Percentiles rank a stretch among this genome's conserved stretches.
Evolutionary conservation across 306 rosid species (phyloP).

Genomic region (Carpinus viminea): DNA sequence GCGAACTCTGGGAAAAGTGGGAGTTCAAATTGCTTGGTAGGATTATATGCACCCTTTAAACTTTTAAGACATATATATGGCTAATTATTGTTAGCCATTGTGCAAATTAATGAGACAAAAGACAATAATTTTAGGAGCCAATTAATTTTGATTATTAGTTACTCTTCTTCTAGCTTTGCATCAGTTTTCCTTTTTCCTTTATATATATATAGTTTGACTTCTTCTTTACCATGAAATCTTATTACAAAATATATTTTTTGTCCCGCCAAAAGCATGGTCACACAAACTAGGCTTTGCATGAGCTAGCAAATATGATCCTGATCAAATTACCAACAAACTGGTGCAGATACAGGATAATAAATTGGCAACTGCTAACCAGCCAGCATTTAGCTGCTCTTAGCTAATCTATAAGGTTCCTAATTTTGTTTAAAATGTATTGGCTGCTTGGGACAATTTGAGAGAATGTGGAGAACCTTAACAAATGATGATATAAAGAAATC

Average conservation of each 20-base stretch:
- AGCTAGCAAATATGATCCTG: not conserved
- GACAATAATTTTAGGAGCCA: not conserved
- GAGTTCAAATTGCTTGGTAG: slow-evolving; percentile 80
- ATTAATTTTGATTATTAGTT: not conserved
- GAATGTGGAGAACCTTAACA: not conserved
- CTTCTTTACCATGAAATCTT: not conserved
- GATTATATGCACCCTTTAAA: slow-evolving; percentile 16
- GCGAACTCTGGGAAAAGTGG: slow-evolving; percentile 71
- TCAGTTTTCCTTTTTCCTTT: not conserved
- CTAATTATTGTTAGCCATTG: not conserved
- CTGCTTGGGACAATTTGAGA: not conserved
- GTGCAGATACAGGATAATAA: not conserved
- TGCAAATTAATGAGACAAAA: slow-evolving; percentile 5
- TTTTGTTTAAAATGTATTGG: not conserved
- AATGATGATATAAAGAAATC: not conserved
- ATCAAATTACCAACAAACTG: not conserved
- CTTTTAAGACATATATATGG: not conserved
- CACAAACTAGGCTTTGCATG: not conserved
- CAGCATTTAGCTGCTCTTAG: not conserved
- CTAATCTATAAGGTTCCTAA: not conserved
- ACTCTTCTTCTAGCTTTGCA: not conserved
- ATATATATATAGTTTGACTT: not conserved
- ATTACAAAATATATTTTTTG: not conserved
- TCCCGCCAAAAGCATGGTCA: not conserved
- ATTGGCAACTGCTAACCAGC: not conserved